Conservation (phyloP, 1,139 yeast genomes). For the Kodamaea plutei region DNA sequence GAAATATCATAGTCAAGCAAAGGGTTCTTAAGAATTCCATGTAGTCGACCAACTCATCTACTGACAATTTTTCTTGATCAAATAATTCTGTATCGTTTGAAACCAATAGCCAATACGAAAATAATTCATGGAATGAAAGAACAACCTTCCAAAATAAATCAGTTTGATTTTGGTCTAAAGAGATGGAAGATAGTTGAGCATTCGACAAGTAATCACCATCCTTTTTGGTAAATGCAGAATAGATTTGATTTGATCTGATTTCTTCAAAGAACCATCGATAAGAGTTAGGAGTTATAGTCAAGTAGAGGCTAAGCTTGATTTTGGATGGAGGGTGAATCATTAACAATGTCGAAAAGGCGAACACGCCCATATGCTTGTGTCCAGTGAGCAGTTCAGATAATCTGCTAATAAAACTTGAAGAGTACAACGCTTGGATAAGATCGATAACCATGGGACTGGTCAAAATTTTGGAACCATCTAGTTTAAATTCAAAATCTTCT, state of each 20-base stretch:
- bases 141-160: conserved; percentile 32
- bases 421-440: background rate
- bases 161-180: conserved; percentile 1
- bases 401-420: background rate
- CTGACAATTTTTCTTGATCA: conserved; percentile 38
- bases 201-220: conserved; percentile 21
- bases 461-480: background rate
- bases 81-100: conserved; percentile 69
- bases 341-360: conserved; percentile 24
- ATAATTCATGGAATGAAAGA: conserved; percentile 44
- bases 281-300: conserved; percentile 34
- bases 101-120: conserved; percentile 54
- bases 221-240: background rate
- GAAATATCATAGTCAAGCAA: conserved; percentile 52
- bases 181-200: conserved; percentile 7
- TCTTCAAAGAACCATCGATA: conserved; percentile 26
- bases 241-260: conserved; percentile 2
- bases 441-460: background rate
- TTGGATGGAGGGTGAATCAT: conserved; percentile 28
- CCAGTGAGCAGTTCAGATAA: conserved; percentile 7
- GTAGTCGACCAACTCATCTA: conserved; percentile 43
- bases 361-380: conserved; percentile 4
- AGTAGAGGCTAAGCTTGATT: conserved; percentile 31
- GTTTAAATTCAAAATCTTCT: conserved; percentile 7
- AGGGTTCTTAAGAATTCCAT: conserved; percentile 50